Evolutionary conservation across 2,329 filamentous ascomycete species (phyloP).

Genomic region (Aspergillus nomiae): DNA sequence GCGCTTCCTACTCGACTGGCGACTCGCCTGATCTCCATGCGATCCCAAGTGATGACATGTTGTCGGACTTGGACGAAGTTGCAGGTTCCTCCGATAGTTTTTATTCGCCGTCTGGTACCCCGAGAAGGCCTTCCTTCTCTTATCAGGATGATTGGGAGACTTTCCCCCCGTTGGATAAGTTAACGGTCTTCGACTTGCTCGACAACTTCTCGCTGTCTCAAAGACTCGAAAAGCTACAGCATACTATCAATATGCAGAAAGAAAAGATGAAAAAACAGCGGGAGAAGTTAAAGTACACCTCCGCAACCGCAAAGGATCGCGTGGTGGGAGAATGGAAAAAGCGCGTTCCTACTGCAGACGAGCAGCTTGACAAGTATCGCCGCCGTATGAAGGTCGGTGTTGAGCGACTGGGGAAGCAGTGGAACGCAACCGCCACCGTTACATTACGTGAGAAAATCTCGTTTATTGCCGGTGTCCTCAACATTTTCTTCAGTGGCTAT

Average conservation of each 20-base stretch:
- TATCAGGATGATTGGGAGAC: conserved; percentile 87
- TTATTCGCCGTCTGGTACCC: conserved; percentile 31
- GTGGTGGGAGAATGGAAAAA: conserved; percentile 93
- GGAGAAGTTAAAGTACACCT: conserved; percentile 74
- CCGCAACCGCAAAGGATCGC: conserved; percentile 77
- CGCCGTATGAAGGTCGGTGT: conserved; percentile 84
- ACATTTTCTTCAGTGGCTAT: conserved; percentile 96
- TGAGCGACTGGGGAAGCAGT: conserved; percentile 80
- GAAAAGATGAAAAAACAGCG: conserved; percentile 82
- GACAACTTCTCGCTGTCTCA: conserved; percentile 90
- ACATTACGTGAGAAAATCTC: conserved; percentile 90
- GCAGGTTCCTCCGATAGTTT: conserved; percentile 28
- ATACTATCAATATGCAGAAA: conserved; percentile 76
- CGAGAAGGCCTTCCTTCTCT: conserved; percentile 68
- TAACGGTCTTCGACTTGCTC: conserved; percentile 89
- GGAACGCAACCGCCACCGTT: conserved; percentile 87
- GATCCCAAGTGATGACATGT: conserved; percentile 24
- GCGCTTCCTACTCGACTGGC: conserved; percentile 18
- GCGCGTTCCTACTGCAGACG: conserved; percentile 81
- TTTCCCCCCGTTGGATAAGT: conserved; percentile 82
- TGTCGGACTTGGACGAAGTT: conserved; percentile 31
- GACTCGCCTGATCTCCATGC: conserved; percentile 30
- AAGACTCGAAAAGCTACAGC: conserved; percentile 87
- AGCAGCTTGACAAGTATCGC: conserved; percentile 88
- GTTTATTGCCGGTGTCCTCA: conserved; percentile 94